Percentiles rank a stretch among this genome's conserved stretches.
These are phyloP conservation scores for Phytophthora pisi DNA, from an alignment of 352 stramenopile genomes.

Conservation along the genomic window DNA sequence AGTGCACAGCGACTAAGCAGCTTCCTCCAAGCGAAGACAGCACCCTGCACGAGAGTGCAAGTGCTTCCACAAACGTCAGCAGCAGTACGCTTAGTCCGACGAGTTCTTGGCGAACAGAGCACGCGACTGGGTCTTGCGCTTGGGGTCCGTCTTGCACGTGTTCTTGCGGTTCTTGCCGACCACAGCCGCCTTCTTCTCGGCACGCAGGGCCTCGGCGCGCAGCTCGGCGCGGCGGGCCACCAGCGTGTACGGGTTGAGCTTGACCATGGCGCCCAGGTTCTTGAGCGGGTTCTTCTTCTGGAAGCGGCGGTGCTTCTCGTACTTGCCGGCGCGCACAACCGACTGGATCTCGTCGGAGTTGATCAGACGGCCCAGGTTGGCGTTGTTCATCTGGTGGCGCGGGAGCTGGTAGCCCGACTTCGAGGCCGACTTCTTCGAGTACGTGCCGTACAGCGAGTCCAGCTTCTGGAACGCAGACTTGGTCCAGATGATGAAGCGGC, in stretches of 20 bases:
- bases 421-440: constrained; percentile 86
- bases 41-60: constrained; percentile 10
- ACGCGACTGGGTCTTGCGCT: constrained; percentile 78
- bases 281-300: constrained; percentile 99
- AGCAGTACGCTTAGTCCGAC: constrained; percentile 60
- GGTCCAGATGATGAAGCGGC: constrained; percentile 99
- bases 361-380: constrained; percentile 98
- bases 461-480: constrained; percentile 97
- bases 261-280: constrained; percentile 95
- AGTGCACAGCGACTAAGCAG: constrained; percentile 16
- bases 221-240: constrained; percentile 91
- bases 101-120: constrained; percentile 85
- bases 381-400: constrained; percentile 96
- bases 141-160: constrained; percentile 78
- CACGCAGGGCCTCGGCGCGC: constrained; percentile 84
- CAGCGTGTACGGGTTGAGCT: constrained; percentile 97
- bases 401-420: constrained; percentile 96
- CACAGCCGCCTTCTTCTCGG: constrained; percentile 88
- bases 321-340: constrained; percentile 95
- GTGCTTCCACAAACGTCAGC: background rate
- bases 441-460: constrained; percentile 96
- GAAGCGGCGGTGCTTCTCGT: constrained; percentile 87
- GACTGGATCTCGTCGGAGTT: constrained; percentile 99
- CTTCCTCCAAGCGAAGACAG: constrained; percentile 8
- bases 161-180: constrained; percentile 87